Base-by-base conservation (phyloP, 768 basidiomycete species). In the Rhodotorula sphaerocarpa region DNA sequence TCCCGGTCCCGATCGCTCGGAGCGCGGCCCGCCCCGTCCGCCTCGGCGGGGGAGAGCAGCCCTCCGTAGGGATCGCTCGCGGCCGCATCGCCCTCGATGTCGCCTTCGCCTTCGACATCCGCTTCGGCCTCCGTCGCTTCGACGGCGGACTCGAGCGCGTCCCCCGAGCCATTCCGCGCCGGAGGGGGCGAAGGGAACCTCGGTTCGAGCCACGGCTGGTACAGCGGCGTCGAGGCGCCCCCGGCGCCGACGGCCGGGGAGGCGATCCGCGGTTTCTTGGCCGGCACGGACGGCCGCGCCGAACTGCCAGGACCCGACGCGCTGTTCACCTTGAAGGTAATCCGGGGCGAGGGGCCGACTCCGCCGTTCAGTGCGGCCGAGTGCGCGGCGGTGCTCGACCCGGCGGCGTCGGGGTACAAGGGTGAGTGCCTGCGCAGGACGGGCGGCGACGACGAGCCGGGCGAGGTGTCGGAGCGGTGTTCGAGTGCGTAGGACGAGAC, bases 21-120 rank as follows among this genome's bases (percentile, higher is more conserved):
- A 0, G 74, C 74, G 12, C 90, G 90, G 72, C 82, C 84, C 27
- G 79, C 76, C 47, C 81, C 84, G 72, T 90, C 88, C 41, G 88
- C 82, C 57, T 93, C 86, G 23, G 79, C 79, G 3, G 79, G 75
- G 20, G 75, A 75, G 41, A 97, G 79, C 44, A 93, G 79, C 27
- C 90, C 91, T 50, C 95, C 91, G 72, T 92, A 96, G 53, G 90
- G 78, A n/a, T 74, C 69, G 10, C 5, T 33, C 31, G 21, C 48
- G 21, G 31, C 48, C 30, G 85, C 84, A 44, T 79, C 79, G 46
- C 77, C 75, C 16, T 75, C 54, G 33, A n/a, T 41, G 41, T 7
- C 34, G 27, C 21, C 41, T 16, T 43, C 60, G 25, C 50, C 50
- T 9, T 14, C 41, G 10, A 10, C 36, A 10, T 39, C 10, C 36